Evolutionary conservation across 2,329 filamentous ascomycete species (phyloP).

Genomic region (Xylariaceae sp.): DNA sequence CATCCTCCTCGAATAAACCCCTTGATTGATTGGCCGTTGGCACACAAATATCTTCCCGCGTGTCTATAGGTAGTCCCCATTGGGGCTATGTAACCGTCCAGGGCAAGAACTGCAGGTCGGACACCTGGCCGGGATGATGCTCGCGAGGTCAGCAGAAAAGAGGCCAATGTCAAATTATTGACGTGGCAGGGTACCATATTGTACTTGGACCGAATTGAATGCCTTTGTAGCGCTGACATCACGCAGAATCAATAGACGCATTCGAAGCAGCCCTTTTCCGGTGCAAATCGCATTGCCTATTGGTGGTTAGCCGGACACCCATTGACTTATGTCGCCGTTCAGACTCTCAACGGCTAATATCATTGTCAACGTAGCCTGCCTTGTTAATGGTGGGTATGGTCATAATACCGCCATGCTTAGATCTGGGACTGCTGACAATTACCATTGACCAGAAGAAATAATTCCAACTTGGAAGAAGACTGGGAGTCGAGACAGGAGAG

Average conservation of each 20-base stretch:
- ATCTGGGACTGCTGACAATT: conserved; percentile 12
- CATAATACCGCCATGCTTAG: conserved; percentile 2
- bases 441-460: background rate
- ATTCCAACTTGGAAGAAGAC: background rate
- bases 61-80: conserved; percentile 12
- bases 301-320: conserved; percentile 5
- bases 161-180: conserved; percentile 20
- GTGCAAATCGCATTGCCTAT: conserved; percentile 8
- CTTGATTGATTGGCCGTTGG: conserved; percentile 17
- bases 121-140: conserved; percentile 15
- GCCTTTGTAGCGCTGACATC: conserved; percentile 15
- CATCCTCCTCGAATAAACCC: background rate
- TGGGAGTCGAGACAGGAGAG: background rate
- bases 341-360: conserved; percentile 16
- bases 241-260: conserved; percentile 10
- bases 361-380: background rate
- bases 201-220: conserved; percentile 5
- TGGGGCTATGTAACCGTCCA: conserved; percentile 4
- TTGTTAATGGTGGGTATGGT: conserved; percentile 9
- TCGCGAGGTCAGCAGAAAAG: conserved; percentile 19
- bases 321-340: conserved; percentile 10
- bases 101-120: conserved; percentile 20
- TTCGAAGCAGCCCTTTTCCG: conserved; percentile 5
- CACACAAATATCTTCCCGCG: conserved; percentile 12
- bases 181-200: conserved; percentile 17